phyloP scores from a whole-genome alignment of 2,329 filamentous ascomycete genomes.

The Scorias spongiosa region DNA sequence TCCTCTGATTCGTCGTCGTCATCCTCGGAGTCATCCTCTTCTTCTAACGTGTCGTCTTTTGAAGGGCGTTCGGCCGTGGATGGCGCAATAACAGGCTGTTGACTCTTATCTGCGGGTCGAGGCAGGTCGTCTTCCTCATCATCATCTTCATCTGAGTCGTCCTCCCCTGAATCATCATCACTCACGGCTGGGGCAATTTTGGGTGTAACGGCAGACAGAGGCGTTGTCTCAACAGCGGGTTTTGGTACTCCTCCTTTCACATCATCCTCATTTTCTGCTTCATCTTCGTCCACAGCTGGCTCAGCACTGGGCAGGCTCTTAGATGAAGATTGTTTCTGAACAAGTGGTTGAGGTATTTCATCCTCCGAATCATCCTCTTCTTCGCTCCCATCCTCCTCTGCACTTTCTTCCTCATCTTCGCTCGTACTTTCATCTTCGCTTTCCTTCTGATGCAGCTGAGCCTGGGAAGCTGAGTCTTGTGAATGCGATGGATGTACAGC shows the following conservation, averaged over 20 bases:
- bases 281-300: background rate
- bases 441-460: background rate
- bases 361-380: too few relatives aligned
- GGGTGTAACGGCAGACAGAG: too few relatives aligned
- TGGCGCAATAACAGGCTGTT: background rate
- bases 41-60: slow-evolving; percentile 1
- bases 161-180: too few relatives aligned
- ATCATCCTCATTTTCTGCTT: slow-evolving; percentile 9
- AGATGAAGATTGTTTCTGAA: too few relatives aligned
- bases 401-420: background rate
- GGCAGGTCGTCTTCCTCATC: background rate
- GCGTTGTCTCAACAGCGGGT: too few relatives aligned
- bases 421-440: background rate
- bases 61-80: background rate
- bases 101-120: background rate
- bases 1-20: slow-evolving; percentile 1
- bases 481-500: background rate
- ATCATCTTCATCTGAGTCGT: background rate
- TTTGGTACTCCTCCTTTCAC: slow-evolving; percentile 1
- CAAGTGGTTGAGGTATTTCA: too few relatives aligned
- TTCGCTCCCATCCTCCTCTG: background rate
- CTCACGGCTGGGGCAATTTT: too few relatives aligned
- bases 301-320: background rate
- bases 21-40: slow-evolving; percentile 1
- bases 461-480: background rate